A percentile compares a stretch with the other conserved stretches of the same genome.
Conservation (phyloP, 2,329 filamentous ascomycete species). For the Fusarium graminum region DNA sequence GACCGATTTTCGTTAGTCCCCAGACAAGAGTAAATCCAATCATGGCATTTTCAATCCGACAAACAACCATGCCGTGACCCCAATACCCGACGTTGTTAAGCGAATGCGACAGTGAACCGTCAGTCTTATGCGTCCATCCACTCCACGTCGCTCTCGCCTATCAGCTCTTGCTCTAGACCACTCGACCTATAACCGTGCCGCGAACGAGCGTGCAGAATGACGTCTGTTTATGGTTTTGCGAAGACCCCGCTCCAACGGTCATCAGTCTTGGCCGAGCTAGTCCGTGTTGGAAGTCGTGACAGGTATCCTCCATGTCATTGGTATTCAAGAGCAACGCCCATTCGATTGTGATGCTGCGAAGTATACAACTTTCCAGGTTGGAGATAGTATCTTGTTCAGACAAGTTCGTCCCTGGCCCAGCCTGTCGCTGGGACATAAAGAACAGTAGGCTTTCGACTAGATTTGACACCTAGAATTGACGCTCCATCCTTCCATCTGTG, state of each 20-base stretch:
- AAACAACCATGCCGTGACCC: constrained; percentile 2
- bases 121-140: not conserved
- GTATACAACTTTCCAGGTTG: no score
- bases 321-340: not conserved
- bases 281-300: constrained; percentile 11
- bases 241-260: constrained; percentile 7
- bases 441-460: not conserved
- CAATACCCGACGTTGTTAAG: not conserved
- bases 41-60: not conserved
- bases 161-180: not conserved
- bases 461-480: not conserved
- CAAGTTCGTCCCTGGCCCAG: no score
- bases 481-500: constrained; percentile 4
- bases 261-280: constrained; percentile 1
- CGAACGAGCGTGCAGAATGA: not conserved
- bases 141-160: not conserved
- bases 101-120: not conserved
- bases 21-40: not conserved
- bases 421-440: no score
- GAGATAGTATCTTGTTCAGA: no score
- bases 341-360: not conserved
- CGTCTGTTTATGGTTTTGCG: not conserved
- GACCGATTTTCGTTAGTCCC: not conserved
- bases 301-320: constrained; percentile 5
- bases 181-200: not conserved